Percentiles rank a stretch among this genome's conserved stretches.
Conservation (phyloP, 164 flowering plant species). For the Vitis cinerea region DNA sequence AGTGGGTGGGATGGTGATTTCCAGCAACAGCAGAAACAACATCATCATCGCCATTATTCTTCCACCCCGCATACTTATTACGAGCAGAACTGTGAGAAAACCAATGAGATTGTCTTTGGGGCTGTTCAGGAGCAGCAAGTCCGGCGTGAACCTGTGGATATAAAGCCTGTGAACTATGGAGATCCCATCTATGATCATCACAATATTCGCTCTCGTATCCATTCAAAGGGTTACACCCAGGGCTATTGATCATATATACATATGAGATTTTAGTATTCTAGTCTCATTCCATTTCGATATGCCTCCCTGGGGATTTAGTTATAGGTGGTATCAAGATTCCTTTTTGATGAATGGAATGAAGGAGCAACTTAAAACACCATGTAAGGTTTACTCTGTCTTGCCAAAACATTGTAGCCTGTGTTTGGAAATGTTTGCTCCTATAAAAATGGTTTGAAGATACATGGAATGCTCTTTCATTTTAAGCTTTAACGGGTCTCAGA, state of each 20-base stretch:
- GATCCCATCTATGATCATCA: conserved; percentile 44
- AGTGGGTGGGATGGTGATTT: conserved; percentile 58
- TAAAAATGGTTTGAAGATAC: background rate
- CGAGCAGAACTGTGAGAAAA: conserved; percentile 63
- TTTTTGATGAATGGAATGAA: background rate
- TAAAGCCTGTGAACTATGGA: conserved; percentile 67
- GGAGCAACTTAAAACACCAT: background rate
- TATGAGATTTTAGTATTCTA: conserved; percentile 18
- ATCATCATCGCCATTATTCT: conserved; percentile 55
- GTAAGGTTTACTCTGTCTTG: background rate
- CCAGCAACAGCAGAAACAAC: conserved; percentile 37
- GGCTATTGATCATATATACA: conserved; percentile 35
- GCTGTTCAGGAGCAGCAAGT: conserved; percentile 78
- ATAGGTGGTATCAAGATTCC: conserved; percentile 6
- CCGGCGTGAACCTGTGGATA: conserved; percentile 38
- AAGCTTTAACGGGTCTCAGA: background rate
- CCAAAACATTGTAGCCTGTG: background rate
- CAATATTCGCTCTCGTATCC: conserved; percentile 44
- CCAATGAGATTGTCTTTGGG: conserved; percentile 81
- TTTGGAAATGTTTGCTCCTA: background rate
- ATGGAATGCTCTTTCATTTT: background rate
- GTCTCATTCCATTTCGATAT: conserved; percentile 3
- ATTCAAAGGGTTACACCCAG: conserved; percentile 34
- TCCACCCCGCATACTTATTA: conserved; percentile 63
- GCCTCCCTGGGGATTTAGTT: conserved; percentile 7